Conservation (phyloP, 1,139 yeast species). For the Candida tropicalis region DNA sequence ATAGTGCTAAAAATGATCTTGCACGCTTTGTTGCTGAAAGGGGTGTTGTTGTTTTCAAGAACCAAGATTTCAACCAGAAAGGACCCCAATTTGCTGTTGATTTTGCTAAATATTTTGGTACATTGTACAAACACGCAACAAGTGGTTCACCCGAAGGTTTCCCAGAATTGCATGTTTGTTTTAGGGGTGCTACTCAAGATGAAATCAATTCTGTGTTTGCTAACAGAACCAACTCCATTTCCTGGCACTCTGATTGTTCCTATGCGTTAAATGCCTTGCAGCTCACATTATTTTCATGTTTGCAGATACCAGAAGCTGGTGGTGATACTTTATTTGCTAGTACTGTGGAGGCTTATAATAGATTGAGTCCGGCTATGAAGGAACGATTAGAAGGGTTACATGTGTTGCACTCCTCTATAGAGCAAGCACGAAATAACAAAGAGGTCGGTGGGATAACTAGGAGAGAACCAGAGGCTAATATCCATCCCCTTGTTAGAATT, state of each 20-base stretch:
- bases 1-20: constrained; percentile 37
- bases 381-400: constrained; percentile 28
- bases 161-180: constrained; percentile 39
- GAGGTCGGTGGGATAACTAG: constrained; percentile 27
- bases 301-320: constrained; percentile 44
- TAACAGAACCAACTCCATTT: constrained; percentile 30
- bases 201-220: constrained; percentile 28
- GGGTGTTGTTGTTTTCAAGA: constrained; percentile 43
- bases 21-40: constrained; percentile 42
- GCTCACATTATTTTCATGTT: constrained; percentile 37
- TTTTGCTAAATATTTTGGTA: constrained; percentile 38
- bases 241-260: constrained; percentile 47
- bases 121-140: constrained; percentile 44
- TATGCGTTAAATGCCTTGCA: constrained; percentile 45
- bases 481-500: constrained; percentile 30
- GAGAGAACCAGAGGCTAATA: constrained; percentile 29
- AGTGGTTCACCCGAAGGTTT: constrained; percentile 41
- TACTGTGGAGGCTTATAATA: constrained; percentile 32
- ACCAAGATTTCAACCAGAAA: constrained; percentile 37
- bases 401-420: constrained; percentile 28
- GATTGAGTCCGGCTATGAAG: constrained; percentile 32
- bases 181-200: constrained; percentile 30
- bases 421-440: constrained; percentile 25
- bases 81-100: constrained; percentile 37
- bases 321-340: constrained; percentile 44